Base-by-base conservation (phyloP, 495 filamentous ascomycete genomes). In the Hypoxylon intermedium region DNA sequence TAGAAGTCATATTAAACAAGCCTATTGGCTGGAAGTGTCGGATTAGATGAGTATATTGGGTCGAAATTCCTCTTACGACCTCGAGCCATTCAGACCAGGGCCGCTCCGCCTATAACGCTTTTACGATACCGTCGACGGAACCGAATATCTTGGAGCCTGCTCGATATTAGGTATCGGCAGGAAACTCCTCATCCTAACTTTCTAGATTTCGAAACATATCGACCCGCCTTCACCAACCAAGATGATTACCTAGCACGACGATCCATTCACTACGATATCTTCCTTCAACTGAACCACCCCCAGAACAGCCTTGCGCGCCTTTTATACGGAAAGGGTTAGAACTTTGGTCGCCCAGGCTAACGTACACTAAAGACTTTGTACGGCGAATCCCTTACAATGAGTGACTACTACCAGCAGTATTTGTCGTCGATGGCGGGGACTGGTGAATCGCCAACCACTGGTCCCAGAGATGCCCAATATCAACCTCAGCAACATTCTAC, bases 391-490 rank as follows among this genome's bases (percentile, higher is more conserved):
- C 40, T 64, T 46, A 56, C 56, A 47, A 82, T 82, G 79, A 75
- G 77, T 67, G 79, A 79, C 41, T 76, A 77, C 60, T 79, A 82
- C 53, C 77, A 77, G 34, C 72, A 79, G 54, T 77, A 77, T 50
- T 64, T 79, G 16, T 71, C 75, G 60, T 76, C 78, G 16, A 74
- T 77, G 77, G 69, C 72, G 46, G 77, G 77, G 41, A 68, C 74
- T 30, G 74, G 73, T 20, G 73, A 72, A 9, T 71, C 72, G 11
- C 72, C 73, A 38, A 69, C 53, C 34, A 53, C 46, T 4, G 74
- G 55, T 48, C 67, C 71, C 16, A 75, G 70, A 34, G 77, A 75
- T 50, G 60, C 68, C 47, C 62, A 67, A 19, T 71, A 72, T 33
- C 67, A 69, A 30, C 67, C 69, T 33, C 67, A 67, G n/a, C 76